Evolutionary conservation across 352 stramenopile genomes (phyloP).

Genomic region (Phytophthora pisi): DNA sequence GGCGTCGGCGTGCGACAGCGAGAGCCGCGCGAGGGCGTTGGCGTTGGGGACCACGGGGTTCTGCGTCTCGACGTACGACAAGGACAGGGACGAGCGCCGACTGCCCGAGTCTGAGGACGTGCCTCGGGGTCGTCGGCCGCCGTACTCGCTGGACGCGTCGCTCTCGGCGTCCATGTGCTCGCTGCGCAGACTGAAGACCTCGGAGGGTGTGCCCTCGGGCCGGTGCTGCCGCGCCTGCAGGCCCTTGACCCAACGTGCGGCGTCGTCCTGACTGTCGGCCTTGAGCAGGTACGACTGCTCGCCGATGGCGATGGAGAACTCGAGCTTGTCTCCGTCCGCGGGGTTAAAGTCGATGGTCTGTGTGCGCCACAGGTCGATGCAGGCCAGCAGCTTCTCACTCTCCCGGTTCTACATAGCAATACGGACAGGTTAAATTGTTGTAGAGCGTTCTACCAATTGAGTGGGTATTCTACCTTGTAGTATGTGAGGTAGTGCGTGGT

Average conservation of each 20-base stretch:
- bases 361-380: constrained; percentile 89
- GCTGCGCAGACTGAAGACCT: constrained; percentile 82
- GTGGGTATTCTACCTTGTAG: constrained; percentile 90
- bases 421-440: not conserved
- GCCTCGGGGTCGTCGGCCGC: constrained; percentile 37
- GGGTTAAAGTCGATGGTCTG: constrained; percentile 78
- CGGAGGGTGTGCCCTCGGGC: constrained; percentile 74
- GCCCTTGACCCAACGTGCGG: constrained; percentile 51
- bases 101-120: constrained; percentile 65
- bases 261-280: constrained; percentile 75
- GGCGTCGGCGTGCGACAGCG: constrained; percentile 61
- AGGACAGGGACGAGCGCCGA: constrained; percentile 34
- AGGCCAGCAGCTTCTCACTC: constrained; percentile 87
- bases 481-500: constrained; percentile 98
- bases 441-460: not conserved
- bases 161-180: constrained; percentile 85
- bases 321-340: constrained; percentile 58
- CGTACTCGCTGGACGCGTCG: constrained; percentile 82
- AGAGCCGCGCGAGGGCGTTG: constrained; percentile 57
- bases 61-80: constrained; percentile 63
- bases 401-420: constrained; percentile 59
- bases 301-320: constrained; percentile 88
- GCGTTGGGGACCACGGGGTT: constrained; percentile 83
- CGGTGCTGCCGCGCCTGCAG: constrained; percentile 72
- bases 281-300: constrained; percentile 89